These are phyloP conservation scores for Claviceps maximensis DNA, from an alignment of 2,329 filamentous ascomycete species.

Conservation along the genomic window DNA sequence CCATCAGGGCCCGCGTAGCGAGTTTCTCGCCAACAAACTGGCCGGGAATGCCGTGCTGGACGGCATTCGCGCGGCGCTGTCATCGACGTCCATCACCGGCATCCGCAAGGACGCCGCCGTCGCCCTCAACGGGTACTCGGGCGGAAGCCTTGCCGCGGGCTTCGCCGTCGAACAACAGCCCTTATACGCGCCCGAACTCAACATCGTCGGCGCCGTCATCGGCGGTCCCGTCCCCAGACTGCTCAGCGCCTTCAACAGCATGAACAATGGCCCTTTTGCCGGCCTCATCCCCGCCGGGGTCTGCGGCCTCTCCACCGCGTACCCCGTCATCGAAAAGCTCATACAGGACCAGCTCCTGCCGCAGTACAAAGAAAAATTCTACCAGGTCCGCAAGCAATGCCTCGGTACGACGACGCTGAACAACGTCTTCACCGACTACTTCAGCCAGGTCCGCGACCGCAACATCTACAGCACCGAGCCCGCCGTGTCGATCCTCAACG, in stretches of 20 bases:
- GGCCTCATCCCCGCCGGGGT: constrained; percentile 13
- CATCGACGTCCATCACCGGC: constrained; percentile 13
- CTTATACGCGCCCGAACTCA: constrained; percentile 12
- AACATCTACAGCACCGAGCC: neutral
- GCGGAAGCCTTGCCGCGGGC: constrained; percentile 7
- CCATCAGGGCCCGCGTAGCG: constrained; percentile 28
- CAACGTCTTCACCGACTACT: neutral
- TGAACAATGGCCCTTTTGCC: constrained; percentile 9
- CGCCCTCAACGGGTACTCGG: constrained; percentile 29
- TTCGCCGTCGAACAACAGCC: constrained; percentile 6
- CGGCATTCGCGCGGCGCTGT: constrained; percentile 26
- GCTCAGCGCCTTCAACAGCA: constrained; percentile 1
- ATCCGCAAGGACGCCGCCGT: constrained; percentile 19
- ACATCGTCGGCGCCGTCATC: constrained; percentile 9
- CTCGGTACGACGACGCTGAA: neutral
- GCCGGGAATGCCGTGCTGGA: constrained; percentile 30
- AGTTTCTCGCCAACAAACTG: constrained; percentile 27
- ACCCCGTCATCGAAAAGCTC: constrained; percentile 5
- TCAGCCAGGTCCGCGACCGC: neutral
- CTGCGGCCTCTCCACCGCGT: constrained; percentile 10
- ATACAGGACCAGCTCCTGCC: constrained; percentile 10
- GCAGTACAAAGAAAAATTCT: constrained; percentile 1
- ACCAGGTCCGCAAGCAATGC: neutral
- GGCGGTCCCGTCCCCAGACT: constrained; percentile 12
- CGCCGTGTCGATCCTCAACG: neutral